Percentiles rank a stretch among this genome's conserved stretches.
Evolutionary conservation across 2,329 filamentous ascomycete species (phyloP).

Genomic region (Sordariomycetes sp.): DNA sequence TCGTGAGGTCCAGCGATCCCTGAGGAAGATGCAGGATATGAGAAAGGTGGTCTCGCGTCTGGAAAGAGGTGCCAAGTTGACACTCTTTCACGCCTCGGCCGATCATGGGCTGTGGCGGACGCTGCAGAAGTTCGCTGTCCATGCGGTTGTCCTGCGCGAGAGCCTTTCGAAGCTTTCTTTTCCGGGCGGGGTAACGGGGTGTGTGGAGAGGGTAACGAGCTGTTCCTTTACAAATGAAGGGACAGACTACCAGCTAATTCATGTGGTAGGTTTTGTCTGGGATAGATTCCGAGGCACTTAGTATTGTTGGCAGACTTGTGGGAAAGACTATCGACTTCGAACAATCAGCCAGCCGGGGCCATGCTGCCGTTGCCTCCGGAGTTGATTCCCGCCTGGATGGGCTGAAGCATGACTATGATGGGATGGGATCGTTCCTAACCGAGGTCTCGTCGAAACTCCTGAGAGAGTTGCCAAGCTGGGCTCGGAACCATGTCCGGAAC

Average conservation of each 20-base stretch:
- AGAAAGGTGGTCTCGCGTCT: conserved; percentile 57
- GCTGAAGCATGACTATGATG: conserved; percentile 67
- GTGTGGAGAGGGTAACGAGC: neutral
- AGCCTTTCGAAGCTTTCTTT: neutral
- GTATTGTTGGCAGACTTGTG: conserved; percentile 59
- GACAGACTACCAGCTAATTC: conserved; percentile 2
- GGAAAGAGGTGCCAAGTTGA: conserved; percentile 61
- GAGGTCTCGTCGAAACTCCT: conserved; percentile 56
- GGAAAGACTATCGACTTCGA: conserved; percentile 72
- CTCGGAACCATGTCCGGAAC: conserved; percentile 45
- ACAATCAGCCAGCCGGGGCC: conserved; percentile 57
- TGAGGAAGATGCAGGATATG: conserved; percentile 70
- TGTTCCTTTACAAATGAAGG: neutral
- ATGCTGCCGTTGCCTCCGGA: conserved; percentile 62
- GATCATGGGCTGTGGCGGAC: conserved; percentile 32
- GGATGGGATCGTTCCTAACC: conserved; percentile 63
- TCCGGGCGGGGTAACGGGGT: neutral
- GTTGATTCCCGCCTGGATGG: conserved; percentile 67
- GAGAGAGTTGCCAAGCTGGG: conserved; percentile 49
- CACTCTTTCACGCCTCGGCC: conserved; percentile 37
- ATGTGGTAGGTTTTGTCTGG: neutral
- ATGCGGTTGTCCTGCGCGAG: conserved; percentile 4
- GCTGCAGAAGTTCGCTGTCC: conserved; percentile 6
- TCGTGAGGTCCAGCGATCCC: conserved; percentile 42
- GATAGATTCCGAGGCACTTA: conserved; percentile 30